Evolutionary conservation across 1,284 basidiomycete species (phyloP).

Genomic region (Marasmius oreades): DNA sequence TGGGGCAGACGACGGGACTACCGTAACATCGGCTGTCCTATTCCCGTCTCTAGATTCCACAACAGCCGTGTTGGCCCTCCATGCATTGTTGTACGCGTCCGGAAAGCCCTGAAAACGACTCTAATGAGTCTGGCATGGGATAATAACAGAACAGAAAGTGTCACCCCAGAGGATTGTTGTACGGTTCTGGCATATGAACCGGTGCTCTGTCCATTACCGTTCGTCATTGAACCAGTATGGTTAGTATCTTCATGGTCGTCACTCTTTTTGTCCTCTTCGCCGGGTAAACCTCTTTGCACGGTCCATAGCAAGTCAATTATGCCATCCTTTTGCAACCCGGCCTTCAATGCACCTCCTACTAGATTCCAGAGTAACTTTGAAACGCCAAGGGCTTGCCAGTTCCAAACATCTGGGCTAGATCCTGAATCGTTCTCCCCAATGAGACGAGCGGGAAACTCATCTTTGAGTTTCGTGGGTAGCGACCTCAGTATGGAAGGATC

Average conservation of each 20-base stretch:
- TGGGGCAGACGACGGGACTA: neutral
- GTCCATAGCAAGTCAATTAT: constrained; percentile 53
- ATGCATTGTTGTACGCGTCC: constrained; percentile 51
- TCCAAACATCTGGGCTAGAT: constrained; percentile 57
- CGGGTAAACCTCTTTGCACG: constrained; percentile 51
- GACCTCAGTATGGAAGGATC: constrained; percentile 65
- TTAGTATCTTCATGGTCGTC: constrained; percentile 32
- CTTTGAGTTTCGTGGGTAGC: constrained; percentile 58
- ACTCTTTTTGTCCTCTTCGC: constrained; percentile 37
- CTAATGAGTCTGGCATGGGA: neutral
- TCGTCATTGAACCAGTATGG: neutral
- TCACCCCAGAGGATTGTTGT: constrained; percentile 1
- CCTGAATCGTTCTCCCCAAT: constrained; percentile 53
- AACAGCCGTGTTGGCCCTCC: constrained; percentile 48
- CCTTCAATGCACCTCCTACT: constrained; percentile 50
- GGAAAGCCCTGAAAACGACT: constrained; percentile 28
- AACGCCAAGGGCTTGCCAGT: constrained; percentile 68
- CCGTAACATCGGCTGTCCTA: neutral
- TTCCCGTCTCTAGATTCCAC: constrained; percentile 18
- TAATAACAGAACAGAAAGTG: neutral
- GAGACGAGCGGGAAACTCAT: constrained; percentile 67
- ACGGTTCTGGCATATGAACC: neutral
- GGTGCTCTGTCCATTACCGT: neutral
- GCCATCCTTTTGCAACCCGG: constrained; percentile 54
- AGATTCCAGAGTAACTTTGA: constrained; percentile 67